A percentile compares a stretch with the other conserved stretches of the same genome.
These are phyloP conservation scores for Polytrichum commune DNA, from an alignment of 225 moss, liverwort and hornwort genomes.

Conservation along the genomic window DNA sequence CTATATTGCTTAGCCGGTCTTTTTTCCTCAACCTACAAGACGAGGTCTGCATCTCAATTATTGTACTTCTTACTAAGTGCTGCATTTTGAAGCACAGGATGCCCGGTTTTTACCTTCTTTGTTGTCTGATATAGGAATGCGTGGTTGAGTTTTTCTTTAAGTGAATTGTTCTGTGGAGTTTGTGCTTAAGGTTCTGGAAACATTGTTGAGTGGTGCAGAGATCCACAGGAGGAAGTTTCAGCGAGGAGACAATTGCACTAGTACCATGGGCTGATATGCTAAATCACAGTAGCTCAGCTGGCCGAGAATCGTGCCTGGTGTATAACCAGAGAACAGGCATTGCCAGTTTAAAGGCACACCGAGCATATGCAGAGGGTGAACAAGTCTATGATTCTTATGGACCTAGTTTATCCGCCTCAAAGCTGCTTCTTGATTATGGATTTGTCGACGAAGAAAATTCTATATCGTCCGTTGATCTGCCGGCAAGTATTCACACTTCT, in stretches of 20 bases:
- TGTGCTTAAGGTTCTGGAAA: too few relatives aligned
- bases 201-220: background rate
- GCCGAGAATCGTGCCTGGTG: slow-evolving; percentile 79
- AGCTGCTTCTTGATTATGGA: slow-evolving; percentile 87
- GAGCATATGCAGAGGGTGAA: slow-evolving; percentile 68
- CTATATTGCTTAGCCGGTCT: slow-evolving; percentile 81
- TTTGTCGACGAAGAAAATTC: slow-evolving; percentile 75
- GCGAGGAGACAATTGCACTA: slow-evolving; percentile 53
- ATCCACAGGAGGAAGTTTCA: slow-evolving; percentile 14
- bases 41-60: slow-evolving; percentile 26
- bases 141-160: background rate
- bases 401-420: slow-evolving; percentile 71
- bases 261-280: slow-evolving; percentile 99
- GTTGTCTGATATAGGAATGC: background rate
- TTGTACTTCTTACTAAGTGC: too few relatives aligned
- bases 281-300: slow-evolving; percentile 85
- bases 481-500: slow-evolving; percentile 26
- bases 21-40: slow-evolving; percentile 72
- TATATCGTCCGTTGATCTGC: slow-evolving; percentile 71
- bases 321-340: slow-evolving; percentile 49
- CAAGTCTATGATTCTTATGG: slow-evolving; percentile 95
- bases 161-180: too few relatives aligned
- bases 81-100: too few relatives aligned
- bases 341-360: slow-evolving; percentile 70
- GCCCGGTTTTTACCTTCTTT: too few relatives aligned